phyloP scores from a whole-genome alignment of 2,329 filamentous ascomycete species.

The Fusarium poae region DNA sequence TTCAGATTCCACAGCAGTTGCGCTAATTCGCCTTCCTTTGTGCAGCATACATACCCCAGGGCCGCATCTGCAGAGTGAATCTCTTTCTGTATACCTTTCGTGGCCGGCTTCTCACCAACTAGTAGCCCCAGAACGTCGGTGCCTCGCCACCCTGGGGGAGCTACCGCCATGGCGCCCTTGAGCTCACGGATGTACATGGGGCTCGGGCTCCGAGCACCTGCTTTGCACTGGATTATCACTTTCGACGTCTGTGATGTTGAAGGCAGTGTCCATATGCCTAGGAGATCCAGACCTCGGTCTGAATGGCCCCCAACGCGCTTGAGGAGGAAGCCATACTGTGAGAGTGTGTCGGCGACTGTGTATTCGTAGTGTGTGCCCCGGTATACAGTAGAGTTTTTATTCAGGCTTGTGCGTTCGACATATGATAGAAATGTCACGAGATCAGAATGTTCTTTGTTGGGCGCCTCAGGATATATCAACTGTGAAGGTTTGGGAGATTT shows the following conservation, averaged over 20 bases:
- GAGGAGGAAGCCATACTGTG: constrained; percentile 73
- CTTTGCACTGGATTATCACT: constrained; percentile 78
- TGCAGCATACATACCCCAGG: constrained; percentile 77
- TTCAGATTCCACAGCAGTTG: constrained; percentile 81
- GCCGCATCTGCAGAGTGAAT: constrained; percentile 72
- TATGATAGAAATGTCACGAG: constrained; percentile 75
- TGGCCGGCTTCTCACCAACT: constrained; percentile 76
- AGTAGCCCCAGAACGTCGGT: constrained; percentile 77
- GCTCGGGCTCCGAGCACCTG: constrained; percentile 62
- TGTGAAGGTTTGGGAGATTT: constrained; percentile 10
- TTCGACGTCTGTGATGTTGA: constrained; percentile 55
- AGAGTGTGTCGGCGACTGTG: constrained; percentile 68
- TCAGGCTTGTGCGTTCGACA: constrained; percentile 68
- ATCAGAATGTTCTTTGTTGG: constrained; percentile 69
- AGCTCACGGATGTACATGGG: constrained; percentile 79
- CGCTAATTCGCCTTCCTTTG: constrained; percentile 66
- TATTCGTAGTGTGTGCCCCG: constrained; percentile 85
- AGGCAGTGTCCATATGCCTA: constrained; percentile 76
- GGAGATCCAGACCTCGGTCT: constrained; percentile 80
- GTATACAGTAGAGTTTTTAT: constrained; percentile 70
- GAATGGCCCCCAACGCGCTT: constrained; percentile 73
- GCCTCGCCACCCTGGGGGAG: constrained; percentile 79
- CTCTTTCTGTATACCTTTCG: constrained; percentile 81
- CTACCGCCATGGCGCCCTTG: constrained; percentile 81
- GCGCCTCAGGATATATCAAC: constrained; percentile 60